Base-by-base conservation (phyloP, 495 filamentous ascomycete species). In the Durotheca rogersii region DNA sequence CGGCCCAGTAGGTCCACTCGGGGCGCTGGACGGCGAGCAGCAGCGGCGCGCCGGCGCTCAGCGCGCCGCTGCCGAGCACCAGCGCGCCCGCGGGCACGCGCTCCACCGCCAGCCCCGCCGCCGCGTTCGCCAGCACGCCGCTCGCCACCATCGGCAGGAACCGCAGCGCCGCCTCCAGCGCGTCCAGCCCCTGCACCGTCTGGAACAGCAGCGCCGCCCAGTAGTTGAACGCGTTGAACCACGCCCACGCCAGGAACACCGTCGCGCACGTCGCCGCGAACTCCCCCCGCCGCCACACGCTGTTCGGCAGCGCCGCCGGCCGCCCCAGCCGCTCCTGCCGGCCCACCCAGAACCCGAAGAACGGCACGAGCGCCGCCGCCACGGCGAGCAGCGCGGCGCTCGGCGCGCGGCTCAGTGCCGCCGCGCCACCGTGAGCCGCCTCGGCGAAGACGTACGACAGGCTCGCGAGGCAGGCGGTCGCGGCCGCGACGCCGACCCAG, bases 221-320 rank as follows among this genome's bases (percentile, higher is more conserved):
- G 35, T 69, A 67, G 41, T 75, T 65, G 33, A 74, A 58, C 9
- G 73, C 69, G 55, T 80, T 77, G 63, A 80, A 75, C 6, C 63
- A 58, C 6, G 70, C 72, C 68, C 73, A 78, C 6, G 65, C 67
- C 0, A 78, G 49, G 61, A 82, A 78, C n/a, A 81, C 74, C 18
- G 66, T 66, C 7, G 79, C 47, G 41, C 79, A 79, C 27, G 78
- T 73, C 7, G 53, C 56, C 0, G 74, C 74, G 53, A 82, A 81
- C 30, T 64, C 61, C 7, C 49, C 39, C 30, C 78, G 74, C 2
- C 51, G 57, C 78, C 78, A 82, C 1, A 82, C 62, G 1, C 70
- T 72, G 43, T 78, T 77, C 1, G 72, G 76, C 20, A 81, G 75
- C 11, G 78, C 55, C 14, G 71, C 67, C 4, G 68, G 70, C 9